Evolutionary conservation across 768 basidiomycete genomes (phyloP), one percentile per base, ranked within the genome.

Genomic region (Hysterangium stoloniferum): DNA sequence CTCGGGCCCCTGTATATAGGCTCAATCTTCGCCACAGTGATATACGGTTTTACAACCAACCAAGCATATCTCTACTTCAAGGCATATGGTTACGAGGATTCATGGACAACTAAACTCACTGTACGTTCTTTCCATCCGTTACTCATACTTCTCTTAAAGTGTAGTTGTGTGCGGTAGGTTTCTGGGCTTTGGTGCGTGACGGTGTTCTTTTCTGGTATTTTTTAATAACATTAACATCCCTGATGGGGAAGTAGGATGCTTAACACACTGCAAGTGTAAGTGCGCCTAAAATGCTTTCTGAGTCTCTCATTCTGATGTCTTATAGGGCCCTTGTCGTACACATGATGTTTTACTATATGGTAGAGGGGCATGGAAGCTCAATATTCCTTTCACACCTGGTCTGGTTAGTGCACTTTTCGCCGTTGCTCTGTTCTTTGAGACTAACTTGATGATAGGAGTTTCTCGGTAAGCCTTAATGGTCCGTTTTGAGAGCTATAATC

Each of bases 1-100:
- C 33, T 38, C 36, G 48, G 48, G 17, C 11, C 48, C 25, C 24
- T 37, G 20, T 49, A 38, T 24, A 22, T 49, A 11, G 48, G 48
- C 33, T 38, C 35, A 4, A 35, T 37, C 15, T 13, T 49, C 17
- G 48, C 48, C 7, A 49, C 34, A 1, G 11, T 49, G 17, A 34
- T 49, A n/a, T 38, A 37, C 34, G 48, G 48, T 2, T 35, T 38
- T n/a, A 27, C 48, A 7, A 38, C 38, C 22, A 17, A 37, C 24
- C 48, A 49, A n/a, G 27, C 48, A 9, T 49, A 25, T 22, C 8
- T 27, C n/a, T 42, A 42, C 20, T 49, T 20, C 15, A 6, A 15
- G 6, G 40, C 4, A n/a, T 28, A 38, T 19, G 19, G 35, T 6
- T 19, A 17, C n/a, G 4, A 24, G 48, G 48, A 49, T 17, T 13